These are phyloP conservation scores for Phialophora macrospora DNA, from an alignment of 2,329 filamentous ascomycete genomes.

Conservation along the genomic window DNA sequence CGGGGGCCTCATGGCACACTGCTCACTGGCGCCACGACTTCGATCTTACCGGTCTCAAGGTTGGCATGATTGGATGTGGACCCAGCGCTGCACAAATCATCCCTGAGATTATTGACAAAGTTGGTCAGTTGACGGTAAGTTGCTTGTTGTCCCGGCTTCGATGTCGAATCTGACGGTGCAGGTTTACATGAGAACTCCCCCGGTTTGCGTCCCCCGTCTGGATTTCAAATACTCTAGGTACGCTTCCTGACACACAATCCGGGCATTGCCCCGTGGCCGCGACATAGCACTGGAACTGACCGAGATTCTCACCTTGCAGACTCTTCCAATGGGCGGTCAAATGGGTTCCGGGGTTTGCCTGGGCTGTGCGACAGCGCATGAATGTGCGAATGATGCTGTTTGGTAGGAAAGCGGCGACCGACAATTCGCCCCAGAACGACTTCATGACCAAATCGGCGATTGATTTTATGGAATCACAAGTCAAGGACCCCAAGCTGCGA, in stretches of 20 bases:
- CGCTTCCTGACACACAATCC: neutral
- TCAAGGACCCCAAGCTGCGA: slow-evolving; percentile 23
- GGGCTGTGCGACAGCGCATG: slow-evolving; percentile 13
- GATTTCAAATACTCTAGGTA: slow-evolving; percentile 1
- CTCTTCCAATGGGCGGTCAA: slow-evolving; percentile 9
- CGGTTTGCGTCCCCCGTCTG: neutral
- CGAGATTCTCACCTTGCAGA: slow-evolving; percentile 2
- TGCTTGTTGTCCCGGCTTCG: neutral
- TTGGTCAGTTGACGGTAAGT: slow-evolving; percentile 12
- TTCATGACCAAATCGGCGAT: slow-evolving; percentile 14
- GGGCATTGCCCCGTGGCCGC: neutral
- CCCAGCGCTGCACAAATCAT: slow-evolving; percentile 30
- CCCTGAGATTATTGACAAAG: slow-evolving; percentile 25
- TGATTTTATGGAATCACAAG: slow-evolving; percentile 25
- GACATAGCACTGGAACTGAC: neutral
- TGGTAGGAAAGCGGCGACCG: slow-evolving; percentile 8
- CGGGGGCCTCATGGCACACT: slow-evolving; percentile 19
- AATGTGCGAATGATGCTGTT: slow-evolving; percentile 19
- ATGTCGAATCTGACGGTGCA: neutral
- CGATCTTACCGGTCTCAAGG: slow-evolving; percentile 11
- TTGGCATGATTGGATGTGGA: slow-evolving; percentile 27
- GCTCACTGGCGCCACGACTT: slow-evolving; percentile 11
- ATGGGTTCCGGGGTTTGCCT: slow-evolving; percentile 18
- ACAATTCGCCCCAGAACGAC: slow-evolving; percentile 14
- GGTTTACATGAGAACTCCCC: slow-evolving; percentile 2